A percentile compares a stretch with the other conserved stretches of the same genome.
Evolutionary conservation across 1,139 yeast genomes (phyloP).

Genomic region (Blastobotrys petasosporus): DNA sequence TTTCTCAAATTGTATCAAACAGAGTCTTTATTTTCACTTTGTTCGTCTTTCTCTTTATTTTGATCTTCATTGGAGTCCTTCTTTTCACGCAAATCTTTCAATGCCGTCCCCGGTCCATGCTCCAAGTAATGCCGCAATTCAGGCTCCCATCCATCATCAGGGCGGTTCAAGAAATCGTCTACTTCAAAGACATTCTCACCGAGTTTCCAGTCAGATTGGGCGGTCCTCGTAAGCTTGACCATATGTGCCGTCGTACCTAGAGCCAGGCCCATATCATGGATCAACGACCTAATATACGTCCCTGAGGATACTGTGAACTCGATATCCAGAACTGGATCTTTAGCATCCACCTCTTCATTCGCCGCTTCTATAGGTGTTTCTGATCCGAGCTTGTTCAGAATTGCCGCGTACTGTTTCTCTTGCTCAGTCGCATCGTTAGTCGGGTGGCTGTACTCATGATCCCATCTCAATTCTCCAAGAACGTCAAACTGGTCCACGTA

Average conservation of each 20-base stretch:
- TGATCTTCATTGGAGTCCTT: too few species aligned
- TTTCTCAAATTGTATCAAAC: too few species aligned
- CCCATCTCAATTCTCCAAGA: constrained; percentile 43
- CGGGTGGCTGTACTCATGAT: constrained; percentile 49
- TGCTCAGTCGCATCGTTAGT: constrained; percentile 27
- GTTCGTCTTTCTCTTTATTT: too few species aligned
- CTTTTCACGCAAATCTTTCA: constrained; percentile 5
- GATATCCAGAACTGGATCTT: constrained; percentile 60
- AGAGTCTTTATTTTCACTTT: too few species aligned
- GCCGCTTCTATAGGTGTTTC: background rate
- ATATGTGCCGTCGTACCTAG: constrained; percentile 80
- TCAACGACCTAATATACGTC: constrained; percentile 83
- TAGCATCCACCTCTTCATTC: constrained; percentile 10
- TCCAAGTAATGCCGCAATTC: constrained; percentile 18
- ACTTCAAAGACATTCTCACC: constrained; percentile 63
- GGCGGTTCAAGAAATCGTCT: constrained; percentile 54
- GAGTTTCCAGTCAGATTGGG: constrained; percentile 81
- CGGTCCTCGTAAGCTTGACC: constrained; percentile 69
- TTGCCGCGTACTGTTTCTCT: constrained; percentile 33
- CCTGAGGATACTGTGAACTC: constrained; percentile 86
- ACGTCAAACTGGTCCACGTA: constrained; percentile 52
- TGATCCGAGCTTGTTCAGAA: constrained; percentile 27
- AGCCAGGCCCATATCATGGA: constrained; percentile 84
- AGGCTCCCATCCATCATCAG: constrained; percentile 56
- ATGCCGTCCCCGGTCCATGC: constrained; percentile 23